phyloP scores from a whole-genome alignment of 2,329 filamentous ascomycete species.

The Fusarium buharicum region DNA sequence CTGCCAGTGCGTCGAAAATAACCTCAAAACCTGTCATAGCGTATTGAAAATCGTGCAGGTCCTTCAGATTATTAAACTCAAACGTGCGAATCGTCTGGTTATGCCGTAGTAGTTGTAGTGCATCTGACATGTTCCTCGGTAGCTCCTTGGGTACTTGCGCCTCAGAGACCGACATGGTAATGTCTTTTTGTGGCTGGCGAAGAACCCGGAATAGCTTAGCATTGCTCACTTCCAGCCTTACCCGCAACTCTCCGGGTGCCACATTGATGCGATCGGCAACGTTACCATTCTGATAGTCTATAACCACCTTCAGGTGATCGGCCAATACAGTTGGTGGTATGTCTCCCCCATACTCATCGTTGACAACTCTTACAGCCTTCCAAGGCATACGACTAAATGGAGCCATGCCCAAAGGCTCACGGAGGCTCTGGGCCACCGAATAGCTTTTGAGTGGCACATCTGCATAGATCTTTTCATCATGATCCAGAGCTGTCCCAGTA shows the following conservation, averaged over 20 bases:
- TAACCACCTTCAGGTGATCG: constrained; percentile 78
- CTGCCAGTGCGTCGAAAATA: constrained; percentile 76
- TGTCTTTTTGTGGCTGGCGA: constrained; percentile 78
- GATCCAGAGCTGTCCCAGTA: constrained; percentile 74
- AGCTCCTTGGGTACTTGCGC: constrained; percentile 71
- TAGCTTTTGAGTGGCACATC: constrained; percentile 75
- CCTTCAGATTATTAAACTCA: constrained; percentile 71
- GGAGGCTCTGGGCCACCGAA: constrained; percentile 66
- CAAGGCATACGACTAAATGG: constrained; percentile 67
- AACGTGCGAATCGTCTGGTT: constrained; percentile 76
- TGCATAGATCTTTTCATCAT: constrained; percentile 75
- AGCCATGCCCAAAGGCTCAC: constrained; percentile 60
- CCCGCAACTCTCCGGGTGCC: constrained; percentile 75
- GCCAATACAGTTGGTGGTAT: constrained; percentile 76
- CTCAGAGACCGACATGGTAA: constrained; percentile 80
- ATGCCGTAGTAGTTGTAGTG: constrained; percentile 67
- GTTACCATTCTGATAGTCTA: constrained; percentile 79
- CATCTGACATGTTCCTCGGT: constrained; percentile 70
- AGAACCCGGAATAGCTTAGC: constrained; percentile 72
- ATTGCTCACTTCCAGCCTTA: constrained; percentile 72
- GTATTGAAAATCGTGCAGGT: constrained; percentile 81
- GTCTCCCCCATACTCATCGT: constrained; percentile 71
- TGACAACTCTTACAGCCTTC: constrained; percentile 77
- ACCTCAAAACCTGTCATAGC: constrained; percentile 85
- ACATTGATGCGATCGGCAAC: constrained; percentile 87